Conservation (phyloP, 345 rosid genomes). For the Brassica juncea region DNA sequence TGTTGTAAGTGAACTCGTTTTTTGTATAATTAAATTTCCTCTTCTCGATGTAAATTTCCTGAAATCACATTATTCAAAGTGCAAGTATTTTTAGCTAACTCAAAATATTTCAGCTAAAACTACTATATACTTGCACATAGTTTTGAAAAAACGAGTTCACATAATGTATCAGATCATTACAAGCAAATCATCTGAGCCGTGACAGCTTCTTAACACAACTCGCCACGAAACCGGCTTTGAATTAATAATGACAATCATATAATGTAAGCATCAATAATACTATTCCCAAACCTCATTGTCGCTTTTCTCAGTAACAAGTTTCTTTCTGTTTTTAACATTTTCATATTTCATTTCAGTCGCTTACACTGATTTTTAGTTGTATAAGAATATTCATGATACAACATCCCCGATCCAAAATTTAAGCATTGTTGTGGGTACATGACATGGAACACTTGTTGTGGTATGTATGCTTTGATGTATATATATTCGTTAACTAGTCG, state of each 20-base stretch:
- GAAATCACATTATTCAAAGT: not conserved
- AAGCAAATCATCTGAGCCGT: slow-evolving; percentile 19
- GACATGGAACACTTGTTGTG: not conserved
- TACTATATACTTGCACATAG: not conserved
- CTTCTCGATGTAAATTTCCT: not conserved
- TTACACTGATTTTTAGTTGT: not conserved
- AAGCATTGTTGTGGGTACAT: not conserved
- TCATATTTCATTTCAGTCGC: not conserved
- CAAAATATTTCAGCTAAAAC: not conserved
- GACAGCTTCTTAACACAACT: slow-evolving; percentile 31
- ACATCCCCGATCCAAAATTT: not conserved
- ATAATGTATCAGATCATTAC: slow-evolving; percentile 4
- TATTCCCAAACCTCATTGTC: slow-evolving; percentile 12
- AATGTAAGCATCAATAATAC: slow-evolving; percentile 19
- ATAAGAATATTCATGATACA: not conserved
- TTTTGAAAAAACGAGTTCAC: not conserved
- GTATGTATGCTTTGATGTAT: not conserved
- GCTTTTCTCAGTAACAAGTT: not conserved
- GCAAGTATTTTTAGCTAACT: not conserved
- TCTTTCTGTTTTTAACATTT: not conserved
- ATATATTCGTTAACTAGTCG: not conserved
- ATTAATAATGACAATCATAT: not conserved
- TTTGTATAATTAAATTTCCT: too few species aligned
- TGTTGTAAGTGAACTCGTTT: too few species aligned
- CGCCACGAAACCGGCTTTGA: slow-evolving; percentile 19